Percentiles rank a stretch among this genome's conserved stretches.
phyloP scores from a whole-genome alignment of 305 asterid genomes.

The Ajuga reptans region DNA sequence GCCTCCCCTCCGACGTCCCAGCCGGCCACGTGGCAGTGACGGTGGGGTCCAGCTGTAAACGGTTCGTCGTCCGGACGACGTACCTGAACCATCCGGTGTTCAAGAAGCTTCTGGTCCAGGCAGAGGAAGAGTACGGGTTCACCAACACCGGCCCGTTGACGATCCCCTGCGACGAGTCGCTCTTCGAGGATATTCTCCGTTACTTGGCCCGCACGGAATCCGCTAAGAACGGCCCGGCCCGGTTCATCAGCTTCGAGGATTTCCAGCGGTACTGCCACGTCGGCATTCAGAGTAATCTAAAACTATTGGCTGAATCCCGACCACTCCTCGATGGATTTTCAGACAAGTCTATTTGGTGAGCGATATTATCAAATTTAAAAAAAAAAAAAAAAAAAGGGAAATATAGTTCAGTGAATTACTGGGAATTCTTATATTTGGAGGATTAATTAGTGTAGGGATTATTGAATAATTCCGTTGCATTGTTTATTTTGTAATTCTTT shows the following conservation, averaged over 20 bases:
- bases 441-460: neutral
- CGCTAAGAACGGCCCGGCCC: conserved; percentile 24
- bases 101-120: conserved; percentile 48
- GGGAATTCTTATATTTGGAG: neutral
- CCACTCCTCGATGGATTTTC: conserved; percentile 56
- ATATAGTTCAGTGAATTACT: neutral
- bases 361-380: too few relatives aligned
- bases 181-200: conserved; percentile 58
- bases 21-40: conserved; percentile 69
- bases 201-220: conserved; percentile 53
- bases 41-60: conserved; percentile 42
- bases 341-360: conserved; percentile 26
- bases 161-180: conserved; percentile 68
- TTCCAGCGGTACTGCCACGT: conserved; percentile 50
- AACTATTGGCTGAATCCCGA: conserved; percentile 53
- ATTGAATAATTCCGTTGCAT: neutral
- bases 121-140: conserved; percentile 75
- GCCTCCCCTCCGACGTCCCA: conserved; percentile 57
- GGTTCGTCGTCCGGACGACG: conserved; percentile 58
- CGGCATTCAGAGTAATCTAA: conserved; percentile 48
- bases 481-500: conserved; percentile 17
- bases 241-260: conserved; percentile 53
- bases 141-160: conserved; percentile 55
- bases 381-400: neutral
- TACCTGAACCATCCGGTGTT: conserved; percentile 70